Percentiles rank a stretch among this genome's conserved stretches.
Evolutionary conservation across 2,329 filamentous ascomycete genomes (phyloP).

Genomic region (Canariomyces notabilis): DNA sequence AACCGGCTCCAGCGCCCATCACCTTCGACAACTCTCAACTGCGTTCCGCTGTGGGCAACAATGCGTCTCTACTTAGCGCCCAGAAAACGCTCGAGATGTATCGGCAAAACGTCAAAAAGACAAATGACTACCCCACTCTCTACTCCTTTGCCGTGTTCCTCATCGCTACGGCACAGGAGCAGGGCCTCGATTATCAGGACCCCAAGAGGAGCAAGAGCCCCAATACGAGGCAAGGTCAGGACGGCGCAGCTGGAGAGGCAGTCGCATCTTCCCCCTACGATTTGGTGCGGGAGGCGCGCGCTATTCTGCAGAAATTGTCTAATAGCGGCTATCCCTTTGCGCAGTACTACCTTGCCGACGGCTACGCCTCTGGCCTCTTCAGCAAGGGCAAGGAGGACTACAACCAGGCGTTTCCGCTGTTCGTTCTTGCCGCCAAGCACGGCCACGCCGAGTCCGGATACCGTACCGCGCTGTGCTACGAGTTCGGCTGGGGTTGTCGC

Average conservation of each 20-base stretch:
- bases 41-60: slow-evolving; percentile 73
- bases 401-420: slow-evolving; percentile 85
- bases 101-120: slow-evolving; percentile 93
- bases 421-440: slow-evolving; percentile 90
- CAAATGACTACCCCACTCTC: slow-evolving; percentile 81
- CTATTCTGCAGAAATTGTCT: slow-evolving; percentile 79
- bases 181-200: slow-evolving; percentile 53
- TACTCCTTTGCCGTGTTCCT: slow-evolving; percentile 97
- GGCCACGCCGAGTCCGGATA: slow-evolving; percentile 96
- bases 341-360: slow-evolving; percentile 95
- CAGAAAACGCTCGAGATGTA: slow-evolving; percentile 98
- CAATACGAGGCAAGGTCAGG: slow-evolving; percentile 34
- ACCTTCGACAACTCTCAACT: slow-evolving; percentile 76
- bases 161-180: slow-evolving; percentile 80
- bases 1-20: slow-evolving; percentile 64
- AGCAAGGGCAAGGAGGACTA: slow-evolving; percentile 92
- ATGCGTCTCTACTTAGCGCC: slow-evolving; percentile 83
- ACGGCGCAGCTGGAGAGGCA: slow-evolving; percentile 43
- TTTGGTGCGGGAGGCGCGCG: slow-evolving; percentile 78
- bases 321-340: slow-evolving; percentile 92
- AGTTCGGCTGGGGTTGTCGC: slow-evolving; percentile 94
- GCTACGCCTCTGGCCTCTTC: slow-evolving; percentile 89
- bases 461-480: slow-evolving; percentile 88
- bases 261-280: slow-evolving; percentile 55
- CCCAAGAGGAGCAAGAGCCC: slow-evolving; percentile 42